Conservation (phyloP, 805 yeast species). For the Ascoidea asiatica region DNA sequence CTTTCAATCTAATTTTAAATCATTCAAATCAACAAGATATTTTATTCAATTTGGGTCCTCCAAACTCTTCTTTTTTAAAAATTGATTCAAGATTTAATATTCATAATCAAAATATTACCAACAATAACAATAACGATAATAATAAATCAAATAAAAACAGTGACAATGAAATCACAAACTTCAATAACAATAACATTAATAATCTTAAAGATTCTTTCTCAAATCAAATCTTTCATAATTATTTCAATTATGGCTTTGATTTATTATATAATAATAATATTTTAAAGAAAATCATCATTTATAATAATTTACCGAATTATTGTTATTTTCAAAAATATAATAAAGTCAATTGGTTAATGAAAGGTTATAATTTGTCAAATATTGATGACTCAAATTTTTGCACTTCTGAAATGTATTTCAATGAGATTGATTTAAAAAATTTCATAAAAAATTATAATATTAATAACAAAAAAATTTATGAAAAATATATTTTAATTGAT, state of each 20-base stretch:
- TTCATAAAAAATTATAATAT: neutral
- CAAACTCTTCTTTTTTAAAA: slow-evolving; percentile 7
- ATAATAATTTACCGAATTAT: slow-evolving; percentile 8
- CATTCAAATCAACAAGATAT: slow-evolving; percentile 8
- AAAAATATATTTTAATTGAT: neutral
- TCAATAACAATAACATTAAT: neutral
- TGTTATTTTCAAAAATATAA: slow-evolving; percentile 5
- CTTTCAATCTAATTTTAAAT: slow-evolving; percentile 2
- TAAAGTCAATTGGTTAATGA: slow-evolving; percentile 9
- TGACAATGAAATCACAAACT: neutral
- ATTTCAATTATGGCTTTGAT: slow-evolving; percentile 9
- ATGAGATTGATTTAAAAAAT: slow-evolving; percentile 1
- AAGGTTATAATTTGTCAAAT: slow-evolving; percentile 1
- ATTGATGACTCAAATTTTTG: slow-evolving; percentile 3
- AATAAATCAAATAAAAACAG: neutral
- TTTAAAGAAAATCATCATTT: slow-evolving; percentile 6
- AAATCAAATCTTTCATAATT: slow-evolving; percentile 8
- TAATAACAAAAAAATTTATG: neutral
- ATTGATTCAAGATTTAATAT: slow-evolving; percentile 6
- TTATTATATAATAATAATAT: slow-evolving; percentile 4
- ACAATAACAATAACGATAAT: neutral
- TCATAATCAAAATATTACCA: neutral
- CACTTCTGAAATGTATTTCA: slow-evolving; percentile 8
- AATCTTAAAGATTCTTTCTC: too few species aligned
- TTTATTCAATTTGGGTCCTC: slow-evolving; percentile 5